Percentiles rank a stretch among this genome's conserved stretches.
These are phyloP conservation scores for Lactarius psammicola DNA, from an alignment of 768 basidiomycete species.

Conservation along the genomic window DNA sequence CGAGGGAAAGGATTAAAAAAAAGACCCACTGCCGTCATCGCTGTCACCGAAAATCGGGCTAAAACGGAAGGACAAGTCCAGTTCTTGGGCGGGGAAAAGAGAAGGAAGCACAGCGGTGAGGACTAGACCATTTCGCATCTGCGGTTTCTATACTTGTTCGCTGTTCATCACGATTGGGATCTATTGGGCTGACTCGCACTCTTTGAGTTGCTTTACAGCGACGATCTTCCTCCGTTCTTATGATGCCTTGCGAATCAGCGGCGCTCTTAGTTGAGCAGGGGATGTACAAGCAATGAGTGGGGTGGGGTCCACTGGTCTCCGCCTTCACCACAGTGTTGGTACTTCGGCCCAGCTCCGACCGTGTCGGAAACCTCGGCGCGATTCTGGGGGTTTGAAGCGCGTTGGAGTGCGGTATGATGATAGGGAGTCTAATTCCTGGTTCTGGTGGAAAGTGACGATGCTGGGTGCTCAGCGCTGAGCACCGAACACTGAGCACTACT, in stretches of 20 bases:
- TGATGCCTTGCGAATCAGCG: slow-evolving; percentile 2
- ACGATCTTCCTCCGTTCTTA: not conserved
- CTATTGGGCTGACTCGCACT: slow-evolving; percentile 1
- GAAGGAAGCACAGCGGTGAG: not conserved
- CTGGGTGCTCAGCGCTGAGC: not conserved
- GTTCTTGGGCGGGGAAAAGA: not conserved
- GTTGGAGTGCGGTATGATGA: not conserved
- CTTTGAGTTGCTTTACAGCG: not conserved
- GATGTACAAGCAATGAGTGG: not conserved
- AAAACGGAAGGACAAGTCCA: not conserved
- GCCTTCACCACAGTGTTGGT: not conserved
- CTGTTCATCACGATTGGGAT: not conserved
- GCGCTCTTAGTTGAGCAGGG: not conserved
- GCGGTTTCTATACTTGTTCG: not conserved
- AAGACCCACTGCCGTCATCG: not conserved
- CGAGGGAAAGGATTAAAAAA: not conserved
- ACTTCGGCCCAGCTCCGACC: not conserved
- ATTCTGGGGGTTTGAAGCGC: not conserved
- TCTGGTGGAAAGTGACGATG: not conserved
- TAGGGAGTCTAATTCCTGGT: not conserved
- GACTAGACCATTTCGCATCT: not conserved
- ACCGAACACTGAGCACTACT: not conserved
- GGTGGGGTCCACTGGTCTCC: not conserved
- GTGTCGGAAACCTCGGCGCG: not conserved
- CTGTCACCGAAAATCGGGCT: not conserved